These are phyloP conservation scores for Ceriops zippeliana DNA, from an alignment of 345 rosid genomes.

Conservation along the genomic window DNA sequence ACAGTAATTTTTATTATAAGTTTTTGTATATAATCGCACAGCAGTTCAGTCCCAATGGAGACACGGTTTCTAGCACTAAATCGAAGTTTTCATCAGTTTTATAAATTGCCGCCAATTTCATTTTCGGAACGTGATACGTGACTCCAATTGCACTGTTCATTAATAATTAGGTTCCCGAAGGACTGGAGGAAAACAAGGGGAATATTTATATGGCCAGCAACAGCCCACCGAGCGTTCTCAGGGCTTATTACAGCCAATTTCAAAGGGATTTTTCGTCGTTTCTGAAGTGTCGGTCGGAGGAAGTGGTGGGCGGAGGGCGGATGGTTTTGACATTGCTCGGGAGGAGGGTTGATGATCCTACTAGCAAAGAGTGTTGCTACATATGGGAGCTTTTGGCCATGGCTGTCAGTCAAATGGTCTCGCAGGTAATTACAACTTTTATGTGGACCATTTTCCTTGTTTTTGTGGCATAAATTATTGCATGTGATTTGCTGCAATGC, in stretches of 20 bases:
- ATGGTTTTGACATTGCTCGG: conserved; percentile 51
- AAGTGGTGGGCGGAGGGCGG: conserved; percentile 42
- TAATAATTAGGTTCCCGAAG: conserved; percentile 41
- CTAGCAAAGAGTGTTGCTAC: conserved; percentile 45
- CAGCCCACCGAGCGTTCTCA: conserved; percentile 36
- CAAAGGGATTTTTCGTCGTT: conserved; percentile 40
- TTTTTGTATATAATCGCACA: too few relatives aligned
- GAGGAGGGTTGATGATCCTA: conserved; percentile 43
- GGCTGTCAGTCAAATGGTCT: conserved; percentile 45
- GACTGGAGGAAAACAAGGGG: conserved; percentile 41
- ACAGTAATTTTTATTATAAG: too few relatives aligned
- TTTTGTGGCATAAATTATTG: neutral
- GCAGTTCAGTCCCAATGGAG: too few relatives aligned
- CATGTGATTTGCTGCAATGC: too few relatives aligned
- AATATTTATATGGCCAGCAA: conserved; percentile 47
- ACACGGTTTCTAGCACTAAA: neutral
- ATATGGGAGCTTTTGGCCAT: conserved; percentile 51
- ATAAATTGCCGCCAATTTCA: too few relatives aligned
- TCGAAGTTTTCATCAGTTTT: neutral
- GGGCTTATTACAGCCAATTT: conserved; percentile 49
- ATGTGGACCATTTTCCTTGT: too few relatives aligned
- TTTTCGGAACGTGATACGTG: neutral
- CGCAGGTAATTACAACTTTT: conserved; percentile 32
- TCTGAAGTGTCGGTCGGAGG: conserved; percentile 43
- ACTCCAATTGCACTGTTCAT: neutral